These are phyloP conservation scores for Hexamita inflata DNA, from an alignment of 208 protist genomes.

Conservation along the genomic window DNA sequence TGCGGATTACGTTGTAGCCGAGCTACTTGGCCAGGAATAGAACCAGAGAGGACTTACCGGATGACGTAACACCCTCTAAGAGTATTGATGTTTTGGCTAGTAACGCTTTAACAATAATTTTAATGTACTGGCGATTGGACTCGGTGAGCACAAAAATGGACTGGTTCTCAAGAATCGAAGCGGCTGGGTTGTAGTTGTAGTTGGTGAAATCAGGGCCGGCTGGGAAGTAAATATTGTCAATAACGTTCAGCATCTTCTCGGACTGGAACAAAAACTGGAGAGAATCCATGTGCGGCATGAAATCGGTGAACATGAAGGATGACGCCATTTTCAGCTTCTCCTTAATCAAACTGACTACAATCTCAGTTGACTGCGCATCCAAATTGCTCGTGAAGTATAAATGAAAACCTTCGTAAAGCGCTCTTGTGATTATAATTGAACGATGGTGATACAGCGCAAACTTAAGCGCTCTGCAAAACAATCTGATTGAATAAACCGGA, in stretches of 20 bases:
- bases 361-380: too few relatives aligned
- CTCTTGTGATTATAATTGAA: not conserved
- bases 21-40: constrained; percentile 88
- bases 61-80: constrained; percentile 18
- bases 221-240: too few relatives aligned
- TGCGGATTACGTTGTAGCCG: constrained; percentile 91
- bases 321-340: too few relatives aligned
- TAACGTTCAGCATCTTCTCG: too few relatives aligned
- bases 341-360: too few relatives aligned
- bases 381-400: not conserved
- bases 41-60: constrained; percentile 95
- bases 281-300: too few relatives aligned
- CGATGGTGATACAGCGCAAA: not conserved
- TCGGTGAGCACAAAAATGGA: constrained; percentile 17
- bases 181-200: too few relatives aligned
- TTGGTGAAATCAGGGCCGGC: too few relatives aligned
- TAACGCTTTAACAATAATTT: not conserved
- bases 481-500: constrained; percentile 7
- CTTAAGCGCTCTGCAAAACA: not conserved
- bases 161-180: too few relatives aligned
- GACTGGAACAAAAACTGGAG: too few relatives aligned
- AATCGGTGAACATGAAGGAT: too few relatives aligned
- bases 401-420: constrained; percentile 11
- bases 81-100: not conserved
- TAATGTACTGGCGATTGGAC: not conserved